Percentiles rank a stretch among this genome's conserved stretches.
phyloP scores from a whole-genome alignment of 129 eudicot species.

The Centrapalus pauciflorus region DNA sequence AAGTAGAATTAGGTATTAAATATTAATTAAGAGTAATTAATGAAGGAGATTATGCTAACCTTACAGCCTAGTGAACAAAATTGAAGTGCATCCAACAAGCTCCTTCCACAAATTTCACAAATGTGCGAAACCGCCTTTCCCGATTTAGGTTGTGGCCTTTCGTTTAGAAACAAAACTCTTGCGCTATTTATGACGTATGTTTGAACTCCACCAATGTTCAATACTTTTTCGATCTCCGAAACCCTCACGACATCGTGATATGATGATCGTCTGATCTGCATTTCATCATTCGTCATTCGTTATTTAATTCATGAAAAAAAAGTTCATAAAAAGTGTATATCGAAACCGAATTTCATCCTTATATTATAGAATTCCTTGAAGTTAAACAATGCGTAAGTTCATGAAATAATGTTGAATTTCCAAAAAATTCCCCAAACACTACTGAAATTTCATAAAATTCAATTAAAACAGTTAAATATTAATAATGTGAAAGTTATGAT shows the following conservation, averaged over 20 bases:
- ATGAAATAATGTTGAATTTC: not conserved
- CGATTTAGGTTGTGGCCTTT: slow-evolving; percentile 91
- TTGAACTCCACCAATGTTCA: slow-evolving; percentile 84
- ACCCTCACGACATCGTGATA: slow-evolving; percentile 96
- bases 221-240: slow-evolving; percentile 68
- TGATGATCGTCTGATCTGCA: slow-evolving; percentile 89
- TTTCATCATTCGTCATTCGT: not conserved
- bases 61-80: slow-evolving; percentile 97
- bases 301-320: slow-evolving; percentile 4
- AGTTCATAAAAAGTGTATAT: too few relatives aligned
- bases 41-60: slow-evolving; percentile 43
- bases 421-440: not conserved
- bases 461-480: too few relatives aligned
- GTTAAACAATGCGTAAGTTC: slow-evolving; percentile 1
- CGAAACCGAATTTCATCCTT: not conserved
- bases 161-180: slow-evolving; percentile 83
- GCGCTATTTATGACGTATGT: slow-evolving; percentile 96
- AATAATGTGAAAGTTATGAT: too few relatives aligned
- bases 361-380: not conserved
- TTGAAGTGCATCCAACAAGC: slow-evolving; percentile 85
- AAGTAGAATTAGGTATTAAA: slow-evolving; percentile 15
- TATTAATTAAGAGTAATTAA: not conserved
- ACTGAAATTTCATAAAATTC: too few relatives aligned
- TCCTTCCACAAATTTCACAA: slow-evolving; percentile 86
- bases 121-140: slow-evolving; percentile 84